These are phyloP conservation scores for Dryas drummondii DNA, from an alignment of 306 rosid species.

Conservation along the genomic window DNA sequence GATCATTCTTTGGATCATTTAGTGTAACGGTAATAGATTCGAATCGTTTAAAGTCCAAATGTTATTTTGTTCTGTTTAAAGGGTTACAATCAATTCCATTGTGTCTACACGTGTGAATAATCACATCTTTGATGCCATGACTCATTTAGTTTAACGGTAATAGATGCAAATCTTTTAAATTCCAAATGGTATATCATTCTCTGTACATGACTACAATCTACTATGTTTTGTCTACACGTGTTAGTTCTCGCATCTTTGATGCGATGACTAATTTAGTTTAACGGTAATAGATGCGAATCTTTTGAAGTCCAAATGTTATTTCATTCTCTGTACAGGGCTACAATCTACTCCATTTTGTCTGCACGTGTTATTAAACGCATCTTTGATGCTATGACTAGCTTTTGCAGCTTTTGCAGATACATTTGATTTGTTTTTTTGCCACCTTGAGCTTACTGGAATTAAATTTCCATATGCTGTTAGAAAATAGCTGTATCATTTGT, in stretches of 20 bases:
- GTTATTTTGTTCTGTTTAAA: not conserved
- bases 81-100: too few relatives aligned
- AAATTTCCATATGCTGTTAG: not conserved
- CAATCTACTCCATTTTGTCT: not conserved
- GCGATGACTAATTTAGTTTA: not conserved
- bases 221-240: too few relatives aligned
- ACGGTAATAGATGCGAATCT: not conserved
- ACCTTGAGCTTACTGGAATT: not conserved
- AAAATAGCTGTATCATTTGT: not conserved
- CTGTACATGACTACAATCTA: too few relatives aligned
- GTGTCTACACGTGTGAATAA: not conserved
- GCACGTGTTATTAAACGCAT: not conserved
- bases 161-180: not conserved
- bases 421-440: slow-evolving; percentile 9
- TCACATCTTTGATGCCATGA: too few relatives aligned
- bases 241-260: too few relatives aligned
- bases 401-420: not conserved
- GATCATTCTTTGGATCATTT: slow-evolving; percentile 2
- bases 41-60: not conserved
- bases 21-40: not conserved
- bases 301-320: not conserved
- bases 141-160: not conserved
- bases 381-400: slow-evolving; percentile 12
- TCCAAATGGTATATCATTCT: too few relatives aligned
- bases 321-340: not conserved